These are phyloP conservation scores for Jamesozyma rosinii DNA, from an alignment of 805 yeast genomes.

Conservation along the genomic window DNA sequence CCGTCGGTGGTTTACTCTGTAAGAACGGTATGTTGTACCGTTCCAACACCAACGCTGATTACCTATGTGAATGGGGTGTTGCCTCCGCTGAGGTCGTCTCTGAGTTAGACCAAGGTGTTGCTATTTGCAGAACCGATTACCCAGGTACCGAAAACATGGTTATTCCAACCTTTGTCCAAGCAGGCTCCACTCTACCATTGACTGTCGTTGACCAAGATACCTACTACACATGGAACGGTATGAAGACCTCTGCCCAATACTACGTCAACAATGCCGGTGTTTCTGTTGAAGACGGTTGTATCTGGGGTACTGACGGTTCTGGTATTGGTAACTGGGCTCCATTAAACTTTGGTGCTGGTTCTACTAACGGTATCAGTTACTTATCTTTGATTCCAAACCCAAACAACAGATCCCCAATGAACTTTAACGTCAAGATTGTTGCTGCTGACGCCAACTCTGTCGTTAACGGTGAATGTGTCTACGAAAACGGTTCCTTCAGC, in stretches of 20 bases:
- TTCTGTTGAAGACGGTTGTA: constrained; percentile 56
- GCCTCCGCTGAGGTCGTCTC: constrained; percentile 47
- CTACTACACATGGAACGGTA: constrained; percentile 57
- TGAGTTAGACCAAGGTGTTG: constrained; percentile 43
- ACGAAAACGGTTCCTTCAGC: constrained; percentile 57
- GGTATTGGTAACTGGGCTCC: constrained; percentile 77
- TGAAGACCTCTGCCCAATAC: constrained; percentile 59
- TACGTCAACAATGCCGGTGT: constrained; percentile 75
- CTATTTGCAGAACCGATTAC: constrained; percentile 70
- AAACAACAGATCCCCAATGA: constrained; percentile 46
- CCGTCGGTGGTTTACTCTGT: constrained; percentile 66
- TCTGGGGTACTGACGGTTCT: constrained; percentile 55
- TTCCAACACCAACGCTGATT: constrained; percentile 41
- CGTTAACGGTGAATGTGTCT: constrained; percentile 63
- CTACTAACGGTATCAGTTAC: constrained; percentile 49
- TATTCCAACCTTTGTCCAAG: constrained; percentile 55
- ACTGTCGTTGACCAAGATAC: constrained; percentile 52
- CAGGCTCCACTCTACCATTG: constrained; percentile 38
- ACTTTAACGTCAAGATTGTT: constrained; percentile 67
- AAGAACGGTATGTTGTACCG: constrained; percentile 53
- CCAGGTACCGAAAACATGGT: constrained; percentile 80
- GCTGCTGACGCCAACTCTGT: constrained; percentile 52
- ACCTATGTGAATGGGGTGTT: constrained; percentile 59
- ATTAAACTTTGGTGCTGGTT: constrained; percentile 69
- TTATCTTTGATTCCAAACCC: constrained; percentile 72